phyloP scores from a whole-genome alignment of 2,329 filamentous ascomycete genomes.

The Didymella arachidicola region DNA sequence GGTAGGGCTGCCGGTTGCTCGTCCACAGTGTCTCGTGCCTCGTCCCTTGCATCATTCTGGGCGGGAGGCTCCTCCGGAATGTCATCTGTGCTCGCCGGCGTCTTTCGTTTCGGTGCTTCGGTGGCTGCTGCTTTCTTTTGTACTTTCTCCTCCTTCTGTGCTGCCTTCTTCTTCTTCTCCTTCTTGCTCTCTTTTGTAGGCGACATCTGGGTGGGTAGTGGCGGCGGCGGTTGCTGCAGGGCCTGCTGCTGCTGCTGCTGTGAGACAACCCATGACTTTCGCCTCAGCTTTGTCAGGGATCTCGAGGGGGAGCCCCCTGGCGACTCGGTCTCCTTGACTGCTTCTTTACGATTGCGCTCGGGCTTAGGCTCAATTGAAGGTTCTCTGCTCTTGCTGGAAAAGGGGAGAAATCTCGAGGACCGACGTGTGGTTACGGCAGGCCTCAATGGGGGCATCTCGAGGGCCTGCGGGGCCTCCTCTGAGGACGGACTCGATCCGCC shows the following conservation, averaged over 20 bases:
- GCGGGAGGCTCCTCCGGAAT: slow-evolving; percentile 43
- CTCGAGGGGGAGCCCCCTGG: slow-evolving; percentile 40
- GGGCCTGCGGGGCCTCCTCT: slow-evolving; percentile 41
- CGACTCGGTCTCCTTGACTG: slow-evolving; percentile 36
- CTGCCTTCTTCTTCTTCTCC: slow-evolving; percentile 30
- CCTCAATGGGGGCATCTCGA: slow-evolving; percentile 43
- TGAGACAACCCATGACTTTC: slow-evolving; percentile 48
- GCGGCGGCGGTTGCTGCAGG: slow-evolving; percentile 12
- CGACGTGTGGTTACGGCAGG: slow-evolving; percentile 45
- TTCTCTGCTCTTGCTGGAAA: slow-evolving; percentile 47
- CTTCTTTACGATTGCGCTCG: slow-evolving; percentile 38
- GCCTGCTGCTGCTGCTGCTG: slow-evolving; percentile 31
- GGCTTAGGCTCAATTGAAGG: slow-evolving; percentile 42
- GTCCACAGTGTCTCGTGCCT: slow-evolving; percentile 27
- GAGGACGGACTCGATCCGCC: slow-evolving; percentile 56
- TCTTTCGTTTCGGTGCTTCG: slow-evolving; percentile 40
- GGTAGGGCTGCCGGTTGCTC: slow-evolving; percentile 29
- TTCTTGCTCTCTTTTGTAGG: slow-evolving; percentile 26
- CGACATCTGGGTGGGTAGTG: slow-evolving; percentile 20
- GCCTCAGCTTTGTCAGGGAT: slow-evolving; percentile 44
- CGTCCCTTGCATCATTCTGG: slow-evolving; percentile 32
- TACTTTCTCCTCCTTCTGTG: slow-evolving; percentile 19
- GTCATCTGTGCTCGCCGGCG: slow-evolving; percentile 32
- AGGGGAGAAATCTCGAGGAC: slow-evolving; percentile 47
- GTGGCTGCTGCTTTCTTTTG: slow-evolving; percentile 27